These are phyloP conservation scores for Alloascoidea hylecoeti DNA, from an alignment of 805 yeast genomes.

Conservation along the genomic window DNA sequence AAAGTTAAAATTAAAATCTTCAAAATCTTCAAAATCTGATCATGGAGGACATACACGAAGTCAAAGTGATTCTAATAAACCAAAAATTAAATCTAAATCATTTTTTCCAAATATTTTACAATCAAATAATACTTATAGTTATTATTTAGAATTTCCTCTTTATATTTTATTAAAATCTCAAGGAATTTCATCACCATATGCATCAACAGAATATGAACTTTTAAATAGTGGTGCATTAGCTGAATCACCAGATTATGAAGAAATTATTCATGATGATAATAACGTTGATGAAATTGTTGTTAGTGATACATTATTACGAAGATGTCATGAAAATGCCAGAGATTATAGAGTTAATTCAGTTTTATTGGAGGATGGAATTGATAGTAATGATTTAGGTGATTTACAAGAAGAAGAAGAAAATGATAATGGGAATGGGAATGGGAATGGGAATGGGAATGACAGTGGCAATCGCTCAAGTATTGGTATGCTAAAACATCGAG, in stretches of 20 bases:
- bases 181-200: background rate
- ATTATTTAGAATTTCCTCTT: background rate
- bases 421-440: background rate
- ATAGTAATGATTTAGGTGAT: background rate
- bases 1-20: background rate
- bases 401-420: background rate
- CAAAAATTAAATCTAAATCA: background rate
- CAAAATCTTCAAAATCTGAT: background rate
- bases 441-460: background rate
- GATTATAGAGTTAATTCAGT: background rate
- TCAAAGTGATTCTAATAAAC: background rate
- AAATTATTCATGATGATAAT: background rate
- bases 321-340: background rate
- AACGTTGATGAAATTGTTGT: background rate
- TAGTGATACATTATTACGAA: background rate
- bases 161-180: background rate
- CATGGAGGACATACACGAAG: too few relatives aligned
- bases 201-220: background rate
- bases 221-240: background rate
- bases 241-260: background rate
- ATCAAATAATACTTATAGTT: background rate
- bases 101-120: background rate
- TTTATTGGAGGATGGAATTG: background rate
- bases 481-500: too few relatives aligned
- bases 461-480: too few relatives aligned